Evolutionary conservation across 805 yeast genomes (phyloP).

Genomic region (Suhomyces faveliae): DNA sequence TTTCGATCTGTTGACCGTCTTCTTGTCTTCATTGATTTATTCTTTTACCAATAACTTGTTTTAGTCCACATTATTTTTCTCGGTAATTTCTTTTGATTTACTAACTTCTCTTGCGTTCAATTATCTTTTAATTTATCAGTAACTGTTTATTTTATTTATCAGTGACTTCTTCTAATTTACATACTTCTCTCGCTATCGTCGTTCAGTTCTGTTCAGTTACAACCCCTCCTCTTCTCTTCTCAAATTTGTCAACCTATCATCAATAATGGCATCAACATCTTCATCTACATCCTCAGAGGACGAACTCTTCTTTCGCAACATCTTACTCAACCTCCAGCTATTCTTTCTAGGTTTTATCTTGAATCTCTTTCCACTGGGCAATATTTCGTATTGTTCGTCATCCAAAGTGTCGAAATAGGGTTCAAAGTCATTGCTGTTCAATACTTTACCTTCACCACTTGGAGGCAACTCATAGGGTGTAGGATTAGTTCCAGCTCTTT

Average conservation of each 20-base stretch:
- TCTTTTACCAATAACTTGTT: too few relatives aligned
- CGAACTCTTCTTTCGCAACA: conserved; percentile 33
- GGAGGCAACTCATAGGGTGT: conserved; percentile 51
- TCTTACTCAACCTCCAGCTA: conserved; percentile 33
- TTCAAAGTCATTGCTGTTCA: conserved; percentile 28
- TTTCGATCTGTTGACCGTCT: too few relatives aligned
- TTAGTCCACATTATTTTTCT: too few relatives aligned
- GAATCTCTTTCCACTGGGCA: conserved; percentile 74
- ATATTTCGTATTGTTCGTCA: conserved; percentile 47
- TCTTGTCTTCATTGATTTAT: too few relatives aligned
- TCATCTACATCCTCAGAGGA: conserved; percentile 28
- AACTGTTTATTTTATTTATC: too few relatives aligned
- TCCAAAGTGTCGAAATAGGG: conserved; percentile 18
- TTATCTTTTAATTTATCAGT: too few relatives aligned
- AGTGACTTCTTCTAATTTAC: too few relatives aligned
- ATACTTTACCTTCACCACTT: conserved; percentile 35
- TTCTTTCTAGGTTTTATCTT: conserved; percentile 31
- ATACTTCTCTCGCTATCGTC: too few relatives aligned
- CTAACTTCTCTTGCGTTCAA: too few relatives aligned
- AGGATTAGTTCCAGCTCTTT: conserved; percentile 49
- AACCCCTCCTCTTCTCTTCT: conserved; percentile 6
- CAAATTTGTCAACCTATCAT: conserved; percentile 39
- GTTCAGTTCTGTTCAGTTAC: too few relatives aligned
- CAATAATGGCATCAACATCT: conserved; percentile 56
- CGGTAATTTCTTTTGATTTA: too few relatives aligned